These are phyloP conservation scores for Geranium incanum DNA, from an alignment of 441 rosid species.

Conservation along the genomic window DNA sequence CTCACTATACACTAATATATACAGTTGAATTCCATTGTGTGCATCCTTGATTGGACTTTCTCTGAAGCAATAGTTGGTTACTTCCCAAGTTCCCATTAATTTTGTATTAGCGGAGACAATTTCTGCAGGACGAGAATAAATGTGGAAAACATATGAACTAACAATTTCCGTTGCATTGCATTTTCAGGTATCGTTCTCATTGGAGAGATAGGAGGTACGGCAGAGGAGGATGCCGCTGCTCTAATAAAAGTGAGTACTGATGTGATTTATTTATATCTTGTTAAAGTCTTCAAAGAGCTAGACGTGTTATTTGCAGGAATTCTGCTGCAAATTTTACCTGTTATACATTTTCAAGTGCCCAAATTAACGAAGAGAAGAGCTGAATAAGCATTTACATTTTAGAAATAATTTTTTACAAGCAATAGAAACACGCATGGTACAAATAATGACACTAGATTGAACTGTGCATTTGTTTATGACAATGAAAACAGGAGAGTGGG, in stretches of 20 bases:
- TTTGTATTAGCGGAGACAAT: no score
- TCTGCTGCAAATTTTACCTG: no score
- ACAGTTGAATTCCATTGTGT: neutral
- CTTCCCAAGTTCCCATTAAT: no score
- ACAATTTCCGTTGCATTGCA: conserved; percentile 10
- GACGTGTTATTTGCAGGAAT: neutral
- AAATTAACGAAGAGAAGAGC: neutral
- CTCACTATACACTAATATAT: neutral
- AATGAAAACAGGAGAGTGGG: conserved; percentile 69
- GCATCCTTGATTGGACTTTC: neutral
- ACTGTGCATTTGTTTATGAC: conserved; percentile 6
- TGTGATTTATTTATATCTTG: neutral
- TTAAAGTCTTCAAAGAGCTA: neutral
- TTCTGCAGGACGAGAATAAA: no score
- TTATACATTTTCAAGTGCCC: neutral
- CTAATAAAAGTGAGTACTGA: conserved; percentile 50
- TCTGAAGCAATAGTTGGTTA: no score
- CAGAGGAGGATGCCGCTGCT: conserved; percentile 93
- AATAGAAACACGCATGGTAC: no score
- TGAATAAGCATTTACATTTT: no score
- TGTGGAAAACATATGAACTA: neutral
- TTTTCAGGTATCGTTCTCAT: conserved; percentile 65
- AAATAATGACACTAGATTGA: neutral
- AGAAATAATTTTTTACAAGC: no score
- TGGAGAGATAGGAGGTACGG: conserved; percentile 94